Evolutionary conservation across 2,329 filamentous ascomycete genomes (phyloP), one percentile per base, ranked within the genome.

Genomic region (Stromatinia cepivora): DNA sequence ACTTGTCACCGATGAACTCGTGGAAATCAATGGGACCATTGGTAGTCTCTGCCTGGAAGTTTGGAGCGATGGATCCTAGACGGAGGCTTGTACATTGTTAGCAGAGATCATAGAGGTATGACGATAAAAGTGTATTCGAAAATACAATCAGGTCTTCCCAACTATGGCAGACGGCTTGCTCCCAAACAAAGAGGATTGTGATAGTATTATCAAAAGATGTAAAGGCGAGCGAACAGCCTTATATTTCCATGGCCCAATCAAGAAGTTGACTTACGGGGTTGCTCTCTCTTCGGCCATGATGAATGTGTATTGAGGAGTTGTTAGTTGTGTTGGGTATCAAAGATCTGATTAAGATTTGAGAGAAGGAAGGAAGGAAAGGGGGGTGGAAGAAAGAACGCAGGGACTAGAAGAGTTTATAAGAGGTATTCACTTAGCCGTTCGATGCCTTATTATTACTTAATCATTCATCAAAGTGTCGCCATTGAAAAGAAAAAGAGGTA

Each of bases 41-140:
- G 70, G 92, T 94, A 72, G 91, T 94, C 74, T 94, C 88, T 77
- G 91, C 92, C 82, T 91, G 82, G 86, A 95, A 95, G 85, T 94
- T 93, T 77, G 92, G 92, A 75, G 92, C 92, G 69, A 83, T 81
- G 74, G 83, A 83, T 80, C 89, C 89, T 77, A 91, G 84, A 75
- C 89, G 88, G 77, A 91, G 86, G 73, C 86, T 87, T 25, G 17
- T 54, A n/a, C 36, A 42, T 13, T 58, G 11, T 64, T 45, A 69
- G 62, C 31, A 52, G 36, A 66, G 28, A 10, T 6, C 34, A 39
- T 22, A 17, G n/a, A 34, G 34, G 13, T 9, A 36, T 15, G 10
- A 25, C 6, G 28, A 25, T n/a, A 8, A 53, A 39, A 52, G 13
- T 52, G 45, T 8, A 48, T 22, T 34, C 25, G 20, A n/a, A 17